phyloP scores from a whole-genome alignment of 306 rosid species.

The Alnus glutinosa region DNA sequence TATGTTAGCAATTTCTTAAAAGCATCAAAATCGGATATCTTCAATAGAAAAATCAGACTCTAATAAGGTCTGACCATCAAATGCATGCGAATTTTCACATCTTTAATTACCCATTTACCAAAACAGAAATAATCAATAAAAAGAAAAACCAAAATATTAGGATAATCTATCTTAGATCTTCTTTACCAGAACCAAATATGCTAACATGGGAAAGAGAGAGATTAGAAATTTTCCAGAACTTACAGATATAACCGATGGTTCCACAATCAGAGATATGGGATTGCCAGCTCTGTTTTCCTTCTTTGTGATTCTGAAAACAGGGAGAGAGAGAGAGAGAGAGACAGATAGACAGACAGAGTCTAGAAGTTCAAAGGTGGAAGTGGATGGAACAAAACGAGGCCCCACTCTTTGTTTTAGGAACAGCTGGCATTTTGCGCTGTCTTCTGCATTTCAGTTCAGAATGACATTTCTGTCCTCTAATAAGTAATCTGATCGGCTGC shows the following conservation, averaged over 20 bases:
- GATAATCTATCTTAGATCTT: constrained; percentile 9
- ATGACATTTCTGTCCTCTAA: constrained; percentile 24
- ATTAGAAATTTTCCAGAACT: constrained; percentile 24
- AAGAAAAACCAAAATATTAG: not conserved
- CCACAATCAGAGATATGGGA: constrained; percentile 10
- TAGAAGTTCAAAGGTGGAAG: not conserved
- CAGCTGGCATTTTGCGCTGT: constrained; percentile 27
- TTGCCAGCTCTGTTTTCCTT: constrained; percentile 8
- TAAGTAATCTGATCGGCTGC: too few species aligned
- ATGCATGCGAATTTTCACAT: constrained; percentile 13
- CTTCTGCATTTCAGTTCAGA: not conserved
- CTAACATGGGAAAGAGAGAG: not conserved
- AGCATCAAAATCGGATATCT: constrained; percentile 1
- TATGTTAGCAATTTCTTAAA: not conserved
- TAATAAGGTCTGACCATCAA: not conserved
- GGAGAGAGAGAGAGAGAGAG: constrained; percentile 2
- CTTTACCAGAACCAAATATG: not conserved
- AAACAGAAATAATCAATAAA: not conserved
- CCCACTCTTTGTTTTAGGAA: constrained; percentile 24
- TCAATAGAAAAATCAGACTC: constrained; percentile 15
- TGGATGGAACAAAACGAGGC: not conserved
- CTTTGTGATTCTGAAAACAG: constrained; percentile 22
- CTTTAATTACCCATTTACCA: constrained; percentile 1
- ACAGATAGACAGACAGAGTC: not conserved
- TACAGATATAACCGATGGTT: constrained; percentile 36